phyloP scores from a whole-genome alignment of 306 rosid genomes.

The Senna tora region DNA sequence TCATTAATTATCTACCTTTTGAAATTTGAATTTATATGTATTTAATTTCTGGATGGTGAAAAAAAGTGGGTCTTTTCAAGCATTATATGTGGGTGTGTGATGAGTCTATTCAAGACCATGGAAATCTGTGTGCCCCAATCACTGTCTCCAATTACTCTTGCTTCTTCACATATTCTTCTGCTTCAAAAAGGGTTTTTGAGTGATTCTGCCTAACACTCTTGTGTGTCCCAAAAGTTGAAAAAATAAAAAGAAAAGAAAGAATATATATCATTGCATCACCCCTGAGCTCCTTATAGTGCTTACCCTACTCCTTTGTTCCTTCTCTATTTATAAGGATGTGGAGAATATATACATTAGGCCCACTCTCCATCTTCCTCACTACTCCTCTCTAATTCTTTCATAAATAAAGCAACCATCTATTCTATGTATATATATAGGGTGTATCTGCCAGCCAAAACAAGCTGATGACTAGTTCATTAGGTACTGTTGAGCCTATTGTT shows the following conservation, averaged over 20 bases:
- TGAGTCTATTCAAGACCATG: constrained; percentile 46
- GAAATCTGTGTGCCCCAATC: constrained; percentile 56
- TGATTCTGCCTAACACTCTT: constrained; percentile 13
- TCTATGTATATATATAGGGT: no score
- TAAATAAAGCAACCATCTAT: no score
- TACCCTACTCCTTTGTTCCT: constrained; percentile 44
- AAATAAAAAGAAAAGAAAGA: not conserved
- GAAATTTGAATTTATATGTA: constrained; percentile 27
- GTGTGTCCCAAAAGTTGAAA: constrained; percentile 27
- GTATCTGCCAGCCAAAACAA: no score
- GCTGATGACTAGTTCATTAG: no score
- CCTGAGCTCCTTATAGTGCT: constrained; percentile 6
- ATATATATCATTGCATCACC: constrained; percentile 13
- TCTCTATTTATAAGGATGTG: constrained; percentile 21
- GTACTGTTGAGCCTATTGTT: no score
- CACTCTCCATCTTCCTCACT: constrained; percentile 21
- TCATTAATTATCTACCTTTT: constrained; percentile 34
- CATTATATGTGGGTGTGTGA: not conserved
- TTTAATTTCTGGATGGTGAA: no score
- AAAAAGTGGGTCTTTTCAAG: not conserved
- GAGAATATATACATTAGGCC: constrained; percentile 34
- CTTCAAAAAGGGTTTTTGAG: constrained; percentile 27
- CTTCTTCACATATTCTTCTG: constrained; percentile 37
- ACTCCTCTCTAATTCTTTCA: not conserved
- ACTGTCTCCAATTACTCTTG: constrained; percentile 48